Percentiles rank a stretch among this genome's conserved stretches.
Evolutionary conservation across 169 alveolate species (phyloP).

Genomic region (Perkinsus olseni): DNA sequence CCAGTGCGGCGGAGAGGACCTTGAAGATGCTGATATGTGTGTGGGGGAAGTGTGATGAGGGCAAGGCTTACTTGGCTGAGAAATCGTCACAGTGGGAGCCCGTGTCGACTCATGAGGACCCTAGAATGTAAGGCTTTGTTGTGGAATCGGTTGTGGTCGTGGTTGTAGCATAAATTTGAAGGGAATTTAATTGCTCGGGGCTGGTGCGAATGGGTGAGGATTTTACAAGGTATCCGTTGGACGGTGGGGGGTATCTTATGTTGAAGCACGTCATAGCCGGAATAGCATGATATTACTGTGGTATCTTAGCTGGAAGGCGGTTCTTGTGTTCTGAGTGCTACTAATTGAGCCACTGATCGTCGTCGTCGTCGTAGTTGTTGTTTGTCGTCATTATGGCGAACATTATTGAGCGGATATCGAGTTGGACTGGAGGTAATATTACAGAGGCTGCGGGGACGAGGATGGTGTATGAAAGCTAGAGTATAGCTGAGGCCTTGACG

Average conservation of each 20-base stretch:
- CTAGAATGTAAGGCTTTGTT: background rate
- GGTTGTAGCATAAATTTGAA: background rate
- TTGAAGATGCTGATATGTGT: background rate
- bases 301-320: background rate
- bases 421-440: background rate
- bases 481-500: too few relatives aligned
- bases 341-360: too few relatives aligned
- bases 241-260: background rate
- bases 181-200: background rate
- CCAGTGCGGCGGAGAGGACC: background rate
- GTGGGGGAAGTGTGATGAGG: background rate
- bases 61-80: background rate
- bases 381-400: background rate
- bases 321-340: background rate
- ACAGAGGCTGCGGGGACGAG: too few relatives aligned
- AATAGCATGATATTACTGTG: background rate
- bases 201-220: background rate
- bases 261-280: background rate
- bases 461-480: too few relatives aligned
- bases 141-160: background rate
- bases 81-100: background rate
- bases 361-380: background rate
- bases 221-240: background rate
- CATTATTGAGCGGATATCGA: background rate
- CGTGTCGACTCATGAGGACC: background rate